phyloP scores from a whole-genome alignment of 1,284 basidiomycete genomes.

The Rhodotorula sp. region DNA sequence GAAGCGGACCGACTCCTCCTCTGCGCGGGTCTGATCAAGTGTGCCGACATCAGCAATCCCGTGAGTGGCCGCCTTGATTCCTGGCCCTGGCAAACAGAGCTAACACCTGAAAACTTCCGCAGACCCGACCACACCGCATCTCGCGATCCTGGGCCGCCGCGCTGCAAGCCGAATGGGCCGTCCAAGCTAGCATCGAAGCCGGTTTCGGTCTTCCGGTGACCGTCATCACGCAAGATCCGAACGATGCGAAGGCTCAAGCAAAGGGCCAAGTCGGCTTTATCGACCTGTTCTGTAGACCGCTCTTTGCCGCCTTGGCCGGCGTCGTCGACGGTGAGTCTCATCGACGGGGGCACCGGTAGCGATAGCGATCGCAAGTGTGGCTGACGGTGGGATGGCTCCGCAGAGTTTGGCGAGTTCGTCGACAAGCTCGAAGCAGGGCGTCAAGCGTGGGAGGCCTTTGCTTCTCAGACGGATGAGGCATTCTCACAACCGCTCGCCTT shows the following conservation, averaged over 20 bases:
- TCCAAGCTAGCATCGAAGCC: constrained; percentile 76
- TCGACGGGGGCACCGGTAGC: too few species aligned
- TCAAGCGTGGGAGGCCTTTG: constrained; percentile 43
- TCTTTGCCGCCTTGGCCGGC: constrained; percentile 69
- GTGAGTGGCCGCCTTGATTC: constrained; percentile 52
- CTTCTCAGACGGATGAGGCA: constrained; percentile 30
- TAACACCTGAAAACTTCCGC: constrained; percentile 14
- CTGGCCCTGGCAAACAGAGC: background rate
- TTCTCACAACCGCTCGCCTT: constrained; percentile 24
- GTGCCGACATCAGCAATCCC: constrained; percentile 94
- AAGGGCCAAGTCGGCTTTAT: constrained; percentile 88
- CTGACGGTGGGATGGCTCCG: background rate
- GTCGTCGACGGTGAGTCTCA: constrained; percentile 70
- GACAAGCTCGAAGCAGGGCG: constrained; percentile 42
- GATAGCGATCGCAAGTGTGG: background rate
- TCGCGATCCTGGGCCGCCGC: constrained; percentile 87
- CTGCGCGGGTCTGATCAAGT: constrained; percentile 90
- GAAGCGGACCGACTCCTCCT: constrained; percentile 64
- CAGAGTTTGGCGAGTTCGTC: constrained; percentile 41
- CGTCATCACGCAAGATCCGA: constrained; percentile 51
- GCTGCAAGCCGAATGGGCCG: constrained; percentile 81
- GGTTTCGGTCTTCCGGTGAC: constrained; percentile 73
- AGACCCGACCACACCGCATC: constrained; percentile 86
- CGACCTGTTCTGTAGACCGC: constrained; percentile 71
- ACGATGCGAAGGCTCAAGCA: constrained; percentile 63